These are phyloP conservation scores for Hevea brasiliensis DNA, from an alignment of 345 rosid species.

Conservation along the genomic window DNA sequence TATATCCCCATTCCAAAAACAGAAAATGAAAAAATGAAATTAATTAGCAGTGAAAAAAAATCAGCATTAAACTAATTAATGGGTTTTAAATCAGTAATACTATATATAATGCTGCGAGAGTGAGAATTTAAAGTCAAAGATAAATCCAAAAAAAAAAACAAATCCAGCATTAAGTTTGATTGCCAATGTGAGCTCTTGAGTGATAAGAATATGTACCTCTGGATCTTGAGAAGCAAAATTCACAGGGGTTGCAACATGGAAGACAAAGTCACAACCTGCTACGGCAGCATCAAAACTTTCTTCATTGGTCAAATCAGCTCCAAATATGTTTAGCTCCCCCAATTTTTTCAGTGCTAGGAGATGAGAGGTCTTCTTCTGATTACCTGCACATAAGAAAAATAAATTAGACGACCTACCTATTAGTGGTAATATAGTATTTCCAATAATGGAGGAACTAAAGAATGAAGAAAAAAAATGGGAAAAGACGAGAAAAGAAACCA, in stretches of 20 bases:
- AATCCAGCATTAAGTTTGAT: no score
- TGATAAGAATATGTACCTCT: constrained; percentile 45
- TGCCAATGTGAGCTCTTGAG: neutral
- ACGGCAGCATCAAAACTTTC: constrained; percentile 59
- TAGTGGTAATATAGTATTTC: no score
- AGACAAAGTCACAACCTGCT: constrained; percentile 63
- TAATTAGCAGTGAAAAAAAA: neutral
- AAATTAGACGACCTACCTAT: no score
- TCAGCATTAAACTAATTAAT: no score
- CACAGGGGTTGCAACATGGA: constrained; percentile 93
- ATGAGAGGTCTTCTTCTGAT: constrained; percentile 60
- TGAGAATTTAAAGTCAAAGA: no score
- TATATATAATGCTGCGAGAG: no score
- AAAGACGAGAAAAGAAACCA: no score
- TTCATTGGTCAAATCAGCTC: constrained; percentile 71
- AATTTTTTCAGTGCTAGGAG: constrained; percentile 49
- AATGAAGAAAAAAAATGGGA: neutral
- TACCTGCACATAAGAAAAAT: constrained; percentile 38
- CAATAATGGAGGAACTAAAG: neutral
- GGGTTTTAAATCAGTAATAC: no score
- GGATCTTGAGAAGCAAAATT: constrained; percentile 81
- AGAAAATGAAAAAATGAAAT: neutral
- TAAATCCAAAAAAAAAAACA: no score
- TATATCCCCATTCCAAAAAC: neutral
- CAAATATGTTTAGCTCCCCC: constrained; percentile 64